Percentiles rank a stretch among this genome's conserved stretches.
phyloP scores from a whole-genome alignment of 768 basidiomycete genomes.

The Tephrocybe sp. region DNA sequence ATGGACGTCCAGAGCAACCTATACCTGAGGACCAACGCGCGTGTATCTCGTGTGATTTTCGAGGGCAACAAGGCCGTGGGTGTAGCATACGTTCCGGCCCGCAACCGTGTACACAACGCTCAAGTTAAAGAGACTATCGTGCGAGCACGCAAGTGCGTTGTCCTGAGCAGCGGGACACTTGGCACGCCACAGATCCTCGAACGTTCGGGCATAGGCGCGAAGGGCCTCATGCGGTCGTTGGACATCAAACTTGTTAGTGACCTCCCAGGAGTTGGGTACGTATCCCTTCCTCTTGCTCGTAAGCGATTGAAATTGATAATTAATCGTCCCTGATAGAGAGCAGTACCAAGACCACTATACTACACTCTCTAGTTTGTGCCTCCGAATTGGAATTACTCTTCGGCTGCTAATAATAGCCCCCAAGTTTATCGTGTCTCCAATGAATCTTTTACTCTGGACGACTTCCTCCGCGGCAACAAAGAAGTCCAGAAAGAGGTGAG shows the following conservation, averaged over 20 bases:
- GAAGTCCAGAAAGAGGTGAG: slow-evolving; percentile 54
- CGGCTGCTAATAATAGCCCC: background rate
- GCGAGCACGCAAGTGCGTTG: slow-evolving; percentile 63
- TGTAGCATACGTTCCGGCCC: slow-evolving; percentile 63
- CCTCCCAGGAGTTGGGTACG: slow-evolving; percentile 67
- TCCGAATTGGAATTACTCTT: background rate
- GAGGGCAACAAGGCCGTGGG: slow-evolving; percentile 72
- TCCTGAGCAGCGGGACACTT: slow-evolving; percentile 63
- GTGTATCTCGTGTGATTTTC: slow-evolving; percentile 69
- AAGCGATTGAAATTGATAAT: background rate
- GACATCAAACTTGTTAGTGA: slow-evolving; percentile 65
- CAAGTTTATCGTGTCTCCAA: slow-evolving; percentile 66
- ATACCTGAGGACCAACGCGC: slow-evolving; percentile 62
- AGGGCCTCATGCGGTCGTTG: slow-evolving; percentile 50
- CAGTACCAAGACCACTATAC: slow-evolving; percentile 77
- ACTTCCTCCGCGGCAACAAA: slow-evolving; percentile 68
- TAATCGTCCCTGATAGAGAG: slow-evolving; percentile 36
- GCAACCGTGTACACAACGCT: slow-evolving; percentile 53
- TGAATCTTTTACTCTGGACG: slow-evolving; percentile 59
- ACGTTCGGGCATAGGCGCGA: slow-evolving; percentile 65
- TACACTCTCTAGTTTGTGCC: slow-evolving; percentile 52
- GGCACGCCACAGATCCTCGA: slow-evolving; percentile 74
- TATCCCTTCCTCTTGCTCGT: background rate
- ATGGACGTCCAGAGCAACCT: slow-evolving; percentile 69
- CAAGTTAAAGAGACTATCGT: slow-evolving; percentile 61